Conservation (phyloP, 2,329 filamentous ascomycete genomes). For the Rasamsonia emersonii region DNA sequence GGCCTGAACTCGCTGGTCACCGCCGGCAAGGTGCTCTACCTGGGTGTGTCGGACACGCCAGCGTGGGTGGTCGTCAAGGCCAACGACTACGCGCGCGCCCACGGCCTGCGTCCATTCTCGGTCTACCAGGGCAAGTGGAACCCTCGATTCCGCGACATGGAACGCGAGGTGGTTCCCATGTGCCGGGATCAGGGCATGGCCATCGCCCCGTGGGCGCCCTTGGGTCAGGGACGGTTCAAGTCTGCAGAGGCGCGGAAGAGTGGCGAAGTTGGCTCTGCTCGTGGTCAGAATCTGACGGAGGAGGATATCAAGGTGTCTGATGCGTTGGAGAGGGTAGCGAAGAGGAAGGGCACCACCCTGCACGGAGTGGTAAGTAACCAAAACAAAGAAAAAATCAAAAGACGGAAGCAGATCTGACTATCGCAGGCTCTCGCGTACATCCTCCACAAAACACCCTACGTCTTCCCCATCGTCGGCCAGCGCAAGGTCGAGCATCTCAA, state of each 20-base stretch:
- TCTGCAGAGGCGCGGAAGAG: slow-evolving; percentile 19
- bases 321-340: slow-evolving; percentile 13
- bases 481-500: slow-evolving; percentile 42
- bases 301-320: slow-evolving; percentile 11
- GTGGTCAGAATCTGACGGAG: slow-evolving; percentile 8
- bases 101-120: slow-evolving; percentile 58
- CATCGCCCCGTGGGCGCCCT: slow-evolving; percentile 43
- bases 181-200: slow-evolving; percentile 52
- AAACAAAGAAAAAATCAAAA: neutral
- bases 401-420: neutral
- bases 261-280: slow-evolving; percentile 17
- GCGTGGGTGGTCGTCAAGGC: slow-evolving; percentile 49
- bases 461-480: slow-evolving; percentile 45
- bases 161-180: slow-evolving; percentile 59
- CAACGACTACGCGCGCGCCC: slow-evolving; percentile 52
- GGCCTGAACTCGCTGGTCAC: slow-evolving; percentile 50
- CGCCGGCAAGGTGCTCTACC: slow-evolving; percentile 55
- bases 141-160: slow-evolving; percentile 53
- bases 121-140: slow-evolving; percentile 60
- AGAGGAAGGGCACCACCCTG: slow-evolving; percentile 6
- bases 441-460: slow-evolving; percentile 40
- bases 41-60: slow-evolving; percentile 58
- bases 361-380: slow-evolving; percentile 4
- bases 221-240: slow-evolving; percentile 45
- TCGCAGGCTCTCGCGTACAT: slow-evolving; percentile 5